Conservation (phyloP, 352 stramenopile species). For the Phytophthora boehmeriae region DNA sequence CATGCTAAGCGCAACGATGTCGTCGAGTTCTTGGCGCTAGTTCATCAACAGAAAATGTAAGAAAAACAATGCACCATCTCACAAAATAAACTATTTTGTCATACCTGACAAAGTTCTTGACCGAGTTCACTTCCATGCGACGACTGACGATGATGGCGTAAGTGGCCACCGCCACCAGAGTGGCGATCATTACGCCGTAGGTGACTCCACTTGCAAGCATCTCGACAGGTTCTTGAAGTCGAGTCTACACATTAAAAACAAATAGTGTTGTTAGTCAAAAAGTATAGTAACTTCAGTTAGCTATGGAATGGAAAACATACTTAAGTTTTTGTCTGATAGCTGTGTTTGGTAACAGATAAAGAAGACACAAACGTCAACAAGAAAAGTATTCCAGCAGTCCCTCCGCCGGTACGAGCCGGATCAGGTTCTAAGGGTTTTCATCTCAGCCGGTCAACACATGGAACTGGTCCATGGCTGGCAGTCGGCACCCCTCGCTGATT, state of each 20-base stretch:
- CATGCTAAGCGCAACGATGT: conserved; percentile 54
- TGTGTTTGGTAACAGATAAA: neutral
- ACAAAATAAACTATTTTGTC: neutral
- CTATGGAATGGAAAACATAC: neutral
- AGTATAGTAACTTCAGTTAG: neutral
- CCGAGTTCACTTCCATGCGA: conserved; percentile 53
- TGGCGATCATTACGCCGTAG: conserved; percentile 68
- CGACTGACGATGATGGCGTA: conserved; percentile 76
- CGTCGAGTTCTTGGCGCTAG: conserved; percentile 65
- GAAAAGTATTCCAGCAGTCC: conserved; percentile 32
- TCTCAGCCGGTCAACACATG: conserved; percentile 43
- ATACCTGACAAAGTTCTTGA: conserved; percentile 73
- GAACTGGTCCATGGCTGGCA: conserved; percentile 34
- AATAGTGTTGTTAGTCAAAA: neutral
- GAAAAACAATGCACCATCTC: neutral
- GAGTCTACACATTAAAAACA: neutral
- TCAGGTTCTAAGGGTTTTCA: conserved; percentile 54
- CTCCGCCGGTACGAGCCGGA: conserved; percentile 51
- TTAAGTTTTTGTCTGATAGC: neutral
- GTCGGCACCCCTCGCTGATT: conserved; percentile 54
- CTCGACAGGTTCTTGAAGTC: neutral
- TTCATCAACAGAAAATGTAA: conserved; percentile 1
- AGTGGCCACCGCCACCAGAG: conserved; percentile 57
- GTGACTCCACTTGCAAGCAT: conserved; percentile 58
- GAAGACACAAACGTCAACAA: conserved; percentile 24